These are phyloP conservation scores for Mollisiaceae sp. DNA, from an alignment of 2,329 filamentous ascomycete genomes.

Conservation along the genomic window DNA sequence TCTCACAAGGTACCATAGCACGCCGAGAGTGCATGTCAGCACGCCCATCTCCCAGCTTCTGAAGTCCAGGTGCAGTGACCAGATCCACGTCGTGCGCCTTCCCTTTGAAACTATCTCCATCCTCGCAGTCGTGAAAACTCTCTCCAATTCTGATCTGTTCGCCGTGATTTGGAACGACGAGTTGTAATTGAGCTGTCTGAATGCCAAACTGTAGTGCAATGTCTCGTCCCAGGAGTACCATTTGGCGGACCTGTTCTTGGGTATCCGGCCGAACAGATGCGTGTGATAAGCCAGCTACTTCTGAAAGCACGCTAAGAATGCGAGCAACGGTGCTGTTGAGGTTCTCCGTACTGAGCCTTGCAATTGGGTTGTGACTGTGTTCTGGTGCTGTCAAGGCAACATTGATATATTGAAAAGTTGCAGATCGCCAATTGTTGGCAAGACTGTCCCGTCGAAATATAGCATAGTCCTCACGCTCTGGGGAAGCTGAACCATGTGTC, in stretches of 20 bases:
- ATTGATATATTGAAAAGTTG: slow-evolving; percentile 14
- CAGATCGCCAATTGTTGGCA: slow-evolving; percentile 19
- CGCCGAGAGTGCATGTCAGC: slow-evolving; percentile 8
- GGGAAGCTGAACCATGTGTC: background rate
- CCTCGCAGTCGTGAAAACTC: slow-evolving; percentile 11
- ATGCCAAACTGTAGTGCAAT: slow-evolving; percentile 16
- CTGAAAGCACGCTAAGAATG: slow-evolving; percentile 3
- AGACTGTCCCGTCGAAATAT: slow-evolving; percentile 11
- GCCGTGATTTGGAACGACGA: slow-evolving; percentile 9
- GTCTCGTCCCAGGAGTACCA: slow-evolving; percentile 8
- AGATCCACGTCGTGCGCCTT: background rate
- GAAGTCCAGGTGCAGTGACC: slow-evolving; percentile 11
- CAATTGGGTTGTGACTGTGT: background rate
- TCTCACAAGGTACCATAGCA: slow-evolving; percentile 12
- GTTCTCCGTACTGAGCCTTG: slow-evolving; percentile 1
- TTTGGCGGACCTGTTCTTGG: slow-evolving; percentile 9
- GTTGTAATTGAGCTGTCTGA: slow-evolving; percentile 8
- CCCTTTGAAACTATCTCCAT: slow-evolving; percentile 9
- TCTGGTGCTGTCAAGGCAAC: background rate
- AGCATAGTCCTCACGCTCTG: slow-evolving; percentile 2
- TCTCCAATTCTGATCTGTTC: slow-evolving; percentile 15
- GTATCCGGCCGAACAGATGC: background rate
- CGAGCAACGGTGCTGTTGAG: background rate
- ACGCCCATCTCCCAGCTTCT: slow-evolving; percentile 7
- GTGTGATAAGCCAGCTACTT: slow-evolving; percentile 1